phyloP scores from a whole-genome alignment of 2,329 filamentous ascomycete genomes.

The Aureobasidium sp. region DNA sequence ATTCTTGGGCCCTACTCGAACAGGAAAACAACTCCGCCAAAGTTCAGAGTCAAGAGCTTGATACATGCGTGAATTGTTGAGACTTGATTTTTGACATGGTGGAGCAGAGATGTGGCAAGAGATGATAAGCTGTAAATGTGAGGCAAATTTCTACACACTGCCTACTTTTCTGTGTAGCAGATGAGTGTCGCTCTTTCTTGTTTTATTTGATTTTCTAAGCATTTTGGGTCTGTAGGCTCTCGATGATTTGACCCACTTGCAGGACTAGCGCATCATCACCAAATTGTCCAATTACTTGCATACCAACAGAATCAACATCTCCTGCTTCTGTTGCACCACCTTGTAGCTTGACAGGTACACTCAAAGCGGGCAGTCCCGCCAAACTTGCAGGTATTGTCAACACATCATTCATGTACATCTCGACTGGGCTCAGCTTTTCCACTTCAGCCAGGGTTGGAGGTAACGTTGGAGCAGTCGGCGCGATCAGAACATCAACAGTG shows the following conservation, averaged over 20 bases:
- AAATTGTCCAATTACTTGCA: slow-evolving; percentile 76
- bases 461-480: slow-evolving; percentile 73
- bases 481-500: slow-evolving; percentile 73
- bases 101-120: not conserved
- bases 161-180: not conserved
- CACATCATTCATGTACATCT: slow-evolving; percentile 85
- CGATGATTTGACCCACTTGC: slow-evolving; percentile 44
- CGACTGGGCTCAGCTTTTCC: slow-evolving; percentile 47
- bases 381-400: slow-evolving; percentile 93
- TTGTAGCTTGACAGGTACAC: slow-evolving; percentile 53
- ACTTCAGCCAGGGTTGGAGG: slow-evolving; percentile 59
- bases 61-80: not conserved
- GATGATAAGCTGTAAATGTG: not conserved
- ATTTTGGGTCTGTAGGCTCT: slow-evolving; percentile 19
- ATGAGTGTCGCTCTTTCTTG: not conserved
- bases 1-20: not conserved
- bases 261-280: slow-evolving; percentile 64
- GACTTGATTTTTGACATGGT: not conserved
- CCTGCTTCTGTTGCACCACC: slow-evolving; percentile 18
- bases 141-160: not conserved
- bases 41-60: not conserved
- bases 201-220: not conserved
- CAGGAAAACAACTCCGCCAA: not conserved
- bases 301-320: slow-evolving; percentile 44
- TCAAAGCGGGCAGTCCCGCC: slow-evolving; percentile 82